A percentile compares a stretch with the other conserved stretches of the same genome.
Evolutionary conservation across 2,329 filamentous ascomycete species (phyloP).

Genomic region (Ustulina deusta): DNA sequence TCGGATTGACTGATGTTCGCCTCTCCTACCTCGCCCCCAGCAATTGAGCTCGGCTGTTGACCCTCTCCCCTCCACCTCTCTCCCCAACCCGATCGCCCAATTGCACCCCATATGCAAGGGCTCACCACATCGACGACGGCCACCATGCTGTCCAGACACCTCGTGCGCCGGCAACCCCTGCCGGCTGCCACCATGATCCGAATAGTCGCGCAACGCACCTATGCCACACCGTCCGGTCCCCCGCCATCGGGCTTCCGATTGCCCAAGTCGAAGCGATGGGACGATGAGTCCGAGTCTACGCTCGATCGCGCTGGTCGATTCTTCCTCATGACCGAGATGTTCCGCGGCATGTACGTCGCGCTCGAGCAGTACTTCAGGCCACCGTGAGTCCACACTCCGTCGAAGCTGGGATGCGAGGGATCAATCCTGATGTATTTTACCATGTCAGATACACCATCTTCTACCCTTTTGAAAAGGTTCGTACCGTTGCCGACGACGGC

Average conservation of each 20-base stretch:
- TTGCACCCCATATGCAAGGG: slow-evolving; percentile 50
- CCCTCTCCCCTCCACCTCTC: slow-evolving; percentile 35
- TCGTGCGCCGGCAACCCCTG: slow-evolving; percentile 49
- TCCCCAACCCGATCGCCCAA: slow-evolving; percentile 36
- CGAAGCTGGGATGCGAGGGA: background rate
- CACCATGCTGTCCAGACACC: slow-evolving; percentile 50
- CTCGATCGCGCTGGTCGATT: slow-evolving; percentile 90
- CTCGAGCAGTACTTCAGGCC: slow-evolving; percentile 98
- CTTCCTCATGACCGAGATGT: slow-evolving; percentile 96
- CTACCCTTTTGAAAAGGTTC: slow-evolving; percentile 96
- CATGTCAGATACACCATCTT: slow-evolving; percentile 88
- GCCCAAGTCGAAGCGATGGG: slow-evolving; percentile 79
- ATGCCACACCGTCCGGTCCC: slow-evolving; percentile 79
- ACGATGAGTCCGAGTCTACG: slow-evolving; percentile 80
- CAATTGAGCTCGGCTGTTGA: slow-evolving; percentile 37
- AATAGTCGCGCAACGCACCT: slow-evolving; percentile 56
- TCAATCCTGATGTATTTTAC: slow-evolving; percentile 33
- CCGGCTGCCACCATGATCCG: slow-evolving; percentile 43
- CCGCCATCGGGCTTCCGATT: slow-evolving; percentile 86
- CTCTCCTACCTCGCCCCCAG: slow-evolving; percentile 30
- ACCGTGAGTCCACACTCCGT: slow-evolving; percentile 75
- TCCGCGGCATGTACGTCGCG: slow-evolving; percentile 97
- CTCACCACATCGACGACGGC: slow-evolving; percentile 48
- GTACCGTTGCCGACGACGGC: slow-evolving; percentile 31
- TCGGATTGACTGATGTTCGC: slow-evolving; percentile 33